phyloP scores from a whole-genome alignment of 2,329 filamentous ascomycete genomes.

The Neurospora sp. region DNA sequence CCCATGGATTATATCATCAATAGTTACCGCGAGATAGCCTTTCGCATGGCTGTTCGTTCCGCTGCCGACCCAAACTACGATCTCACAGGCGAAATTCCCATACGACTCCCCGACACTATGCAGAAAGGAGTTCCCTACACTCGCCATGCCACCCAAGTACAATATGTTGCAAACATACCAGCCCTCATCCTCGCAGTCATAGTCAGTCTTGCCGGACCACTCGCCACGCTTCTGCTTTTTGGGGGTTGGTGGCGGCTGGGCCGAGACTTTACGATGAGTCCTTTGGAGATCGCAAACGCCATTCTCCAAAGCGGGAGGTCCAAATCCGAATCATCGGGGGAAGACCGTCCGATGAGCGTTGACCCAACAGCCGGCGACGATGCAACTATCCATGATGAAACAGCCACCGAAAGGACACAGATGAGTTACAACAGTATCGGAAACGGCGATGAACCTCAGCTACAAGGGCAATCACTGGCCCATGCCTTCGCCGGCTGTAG shows the following conservation, averaged over 20 bases:
- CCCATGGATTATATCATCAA: background rate
- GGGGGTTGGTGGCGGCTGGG: background rate
- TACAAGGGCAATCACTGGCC: background rate
- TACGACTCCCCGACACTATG: background rate
- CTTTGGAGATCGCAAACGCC: background rate
- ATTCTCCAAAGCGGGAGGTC: background rate
- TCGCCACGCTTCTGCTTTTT: background rate
- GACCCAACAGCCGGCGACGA: background rate
- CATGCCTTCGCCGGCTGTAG: background rate
- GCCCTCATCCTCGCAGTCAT: background rate
- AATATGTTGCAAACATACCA: background rate
- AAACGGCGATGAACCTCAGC: background rate
- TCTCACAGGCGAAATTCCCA: fast-evolving
- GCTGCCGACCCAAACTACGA: background rate
- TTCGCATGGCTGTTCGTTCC: background rate
- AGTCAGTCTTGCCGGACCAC: background rate
- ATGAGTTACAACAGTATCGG: background rate
- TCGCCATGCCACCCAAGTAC: background rate
- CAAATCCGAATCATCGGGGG: background rate
- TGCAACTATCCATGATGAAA: background rate
- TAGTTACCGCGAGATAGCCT: background rate
- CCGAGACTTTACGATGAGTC: background rate
- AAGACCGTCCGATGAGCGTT: background rate
- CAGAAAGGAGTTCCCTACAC: background rate
- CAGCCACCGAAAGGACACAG: background rate